Conservation (phyloP, 345 rosid genomes). For the Syzygium jambos region DNA sequence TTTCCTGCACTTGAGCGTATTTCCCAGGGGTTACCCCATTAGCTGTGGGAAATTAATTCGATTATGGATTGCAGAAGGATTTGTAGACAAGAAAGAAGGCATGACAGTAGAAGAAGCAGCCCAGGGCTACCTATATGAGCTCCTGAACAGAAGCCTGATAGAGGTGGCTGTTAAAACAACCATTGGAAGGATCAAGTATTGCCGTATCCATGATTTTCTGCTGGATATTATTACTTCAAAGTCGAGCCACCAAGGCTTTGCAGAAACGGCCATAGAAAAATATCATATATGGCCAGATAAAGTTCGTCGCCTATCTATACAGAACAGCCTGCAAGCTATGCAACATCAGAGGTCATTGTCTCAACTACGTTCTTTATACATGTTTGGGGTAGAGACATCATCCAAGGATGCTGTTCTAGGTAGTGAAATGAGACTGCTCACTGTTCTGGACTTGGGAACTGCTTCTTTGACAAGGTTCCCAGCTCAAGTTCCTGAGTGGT, state of each 20-base stretch:
- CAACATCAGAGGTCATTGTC: constrained; percentile 7
- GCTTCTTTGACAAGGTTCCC: constrained; percentile 21
- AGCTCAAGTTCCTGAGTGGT: constrained; percentile 7
- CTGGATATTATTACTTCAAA: constrained; percentile 15
- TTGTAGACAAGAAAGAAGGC: constrained; percentile 28
- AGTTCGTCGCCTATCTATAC: constrained; percentile 31
- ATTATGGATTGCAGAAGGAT: constrained; percentile 37
- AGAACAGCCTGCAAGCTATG: constrained; percentile 1
- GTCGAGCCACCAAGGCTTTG: constrained; percentile 29
- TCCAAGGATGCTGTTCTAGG: neutral
- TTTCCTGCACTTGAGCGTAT: constrained; percentile 25
- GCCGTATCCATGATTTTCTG: constrained; percentile 28
- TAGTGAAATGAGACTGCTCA: constrained; percentile 14
- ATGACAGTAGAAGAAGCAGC: constrained; percentile 30
- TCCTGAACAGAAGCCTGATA: constrained; percentile 27
- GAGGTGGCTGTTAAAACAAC: constrained; percentile 8
- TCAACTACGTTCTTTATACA: constrained; percentile 26
- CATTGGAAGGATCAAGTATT: constrained; percentile 15
- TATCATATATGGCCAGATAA: constrained; percentile 11
- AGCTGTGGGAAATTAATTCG: constrained; percentile 9
- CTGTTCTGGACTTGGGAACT: constrained; percentile 24
- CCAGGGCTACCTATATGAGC: constrained; percentile 24
- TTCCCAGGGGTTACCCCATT: constrained; percentile 22
- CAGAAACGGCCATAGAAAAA: constrained; percentile 5
- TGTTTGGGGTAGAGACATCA: constrained; percentile 16